Base-by-base conservation (phyloP, 345 rosid genomes). In the Salix koriyanagi region DNA sequence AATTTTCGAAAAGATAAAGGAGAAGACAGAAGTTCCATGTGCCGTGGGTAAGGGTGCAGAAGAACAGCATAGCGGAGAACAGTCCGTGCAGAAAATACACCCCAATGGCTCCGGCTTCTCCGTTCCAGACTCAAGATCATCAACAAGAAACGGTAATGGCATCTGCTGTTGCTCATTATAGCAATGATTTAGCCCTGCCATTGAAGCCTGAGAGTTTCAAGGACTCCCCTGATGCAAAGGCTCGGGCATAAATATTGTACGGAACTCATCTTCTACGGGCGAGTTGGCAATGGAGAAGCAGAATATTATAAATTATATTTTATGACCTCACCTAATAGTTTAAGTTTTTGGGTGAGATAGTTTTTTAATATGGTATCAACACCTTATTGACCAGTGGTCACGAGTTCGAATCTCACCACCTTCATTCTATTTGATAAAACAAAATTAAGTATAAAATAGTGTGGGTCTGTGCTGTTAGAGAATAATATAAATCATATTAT, bases 1-100 rank as follows among this genome's bases (percentile, higher is more conserved):
- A 44, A 79, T 71, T 52, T 6, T 76, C 2, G 79, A 75, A 69
- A 80, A 69, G 66, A 70, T 32, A 15, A 65, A 54, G 34, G 81
- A 64, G 52, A 76, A 56, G 34, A 42, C 18, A 0, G 80, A 75
- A 72, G 75, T 68, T 56, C 62, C 71, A 67, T 21, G 16, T 32
- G 32, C 10, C 44, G 69, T 6, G 26, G 70, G 19, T 69, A 77
- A 34, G 41, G 58, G 28, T 18, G 36, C 11, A 50, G 64, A 71
- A 23, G 76, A 23, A 60, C 66, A 23, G 28, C 34, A 64, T 72
- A 52, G 58, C 18, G 73, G 25, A 34, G 67, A 75, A 18, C 50
- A 75, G 28, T 69, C 18, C 6, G 21, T 65, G 60, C 62, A 50
- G 30, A 15, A 16, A 72, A 60, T 37, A 23, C 69, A 39, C 15